A percentile compares a stretch with the other conserved stretches of the same genome.
phyloP scores from a whole-genome alignment of 75 land plant species.

The Pinus taeda region DNA sequence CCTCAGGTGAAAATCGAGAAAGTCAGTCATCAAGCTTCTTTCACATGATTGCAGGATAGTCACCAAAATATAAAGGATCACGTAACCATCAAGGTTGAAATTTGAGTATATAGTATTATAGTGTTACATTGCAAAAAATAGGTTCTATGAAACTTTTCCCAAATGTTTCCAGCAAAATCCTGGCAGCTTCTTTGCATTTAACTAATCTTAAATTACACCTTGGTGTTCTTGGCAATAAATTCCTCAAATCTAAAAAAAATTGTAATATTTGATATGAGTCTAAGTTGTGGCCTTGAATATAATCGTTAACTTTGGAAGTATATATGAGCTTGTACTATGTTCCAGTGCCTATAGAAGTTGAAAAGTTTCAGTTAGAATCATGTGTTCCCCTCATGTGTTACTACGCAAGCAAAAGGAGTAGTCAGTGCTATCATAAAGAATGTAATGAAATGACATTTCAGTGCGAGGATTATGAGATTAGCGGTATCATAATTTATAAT shows the following conservation, averaged over 20 bases:
- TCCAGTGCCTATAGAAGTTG: too few species aligned
- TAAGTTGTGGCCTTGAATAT: constrained; percentile 4
- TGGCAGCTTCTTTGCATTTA: constrained; percentile 88
- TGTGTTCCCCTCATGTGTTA: too few species aligned
- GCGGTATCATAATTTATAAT: too few species aligned
- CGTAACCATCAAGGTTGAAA: constrained; percentile 83
- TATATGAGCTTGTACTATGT: constrained; percentile 36
- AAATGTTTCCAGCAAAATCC: constrained; percentile 31
- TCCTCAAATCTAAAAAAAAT: constrained; percentile 89
- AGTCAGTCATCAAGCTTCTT: constrained; percentile 58
- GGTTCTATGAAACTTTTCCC: too few species aligned
- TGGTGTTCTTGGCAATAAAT: constrained; percentile 62
- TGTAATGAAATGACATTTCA: too few species aligned
- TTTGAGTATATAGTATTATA: constrained; percentile 22
- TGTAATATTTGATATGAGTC: constrained; percentile 66
- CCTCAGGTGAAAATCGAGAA: constrained; percentile 59
- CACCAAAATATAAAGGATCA: constrained; percentile 80
- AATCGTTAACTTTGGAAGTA: constrained; percentile 23
- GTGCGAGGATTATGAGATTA: too few species aligned
- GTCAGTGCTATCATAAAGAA: too few species aligned
- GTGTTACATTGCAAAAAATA: too few species aligned
- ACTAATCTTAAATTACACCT: constrained; percentile 83
- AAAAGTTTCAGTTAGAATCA: too few species aligned
- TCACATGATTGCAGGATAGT: constrained; percentile 73
- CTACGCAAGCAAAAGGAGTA: too few species aligned